Conservation (phyloP, 2,329 filamentous ascomycete genomes). For the Pseudogymnoascus sp. region DNA sequence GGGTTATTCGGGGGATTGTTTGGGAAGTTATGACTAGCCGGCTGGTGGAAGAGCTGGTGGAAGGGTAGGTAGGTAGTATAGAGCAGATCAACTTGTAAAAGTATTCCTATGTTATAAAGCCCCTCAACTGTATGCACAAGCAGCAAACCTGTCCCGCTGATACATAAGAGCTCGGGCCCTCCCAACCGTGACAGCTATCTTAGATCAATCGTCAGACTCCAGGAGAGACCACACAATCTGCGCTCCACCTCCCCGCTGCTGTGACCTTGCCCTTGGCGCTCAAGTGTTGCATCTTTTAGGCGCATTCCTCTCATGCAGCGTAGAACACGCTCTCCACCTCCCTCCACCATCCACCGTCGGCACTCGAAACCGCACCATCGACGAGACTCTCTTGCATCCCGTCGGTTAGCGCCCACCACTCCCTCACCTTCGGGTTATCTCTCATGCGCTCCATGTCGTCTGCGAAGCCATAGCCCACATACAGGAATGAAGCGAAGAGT, state of each 20-base stretch:
- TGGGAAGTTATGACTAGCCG: constrained; percentile 16
- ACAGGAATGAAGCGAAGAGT: constrained; percentile 72
- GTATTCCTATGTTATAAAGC: neutral
- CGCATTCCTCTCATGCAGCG: constrained; percentile 34
- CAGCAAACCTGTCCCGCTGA: neutral
- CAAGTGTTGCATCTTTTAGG: neutral
- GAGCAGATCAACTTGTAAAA: neutral
- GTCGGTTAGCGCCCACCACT: constrained; percentile 81
- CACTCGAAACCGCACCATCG: constrained; percentile 50
- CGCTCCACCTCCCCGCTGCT: neutral
- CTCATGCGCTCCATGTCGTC: constrained; percentile 72
- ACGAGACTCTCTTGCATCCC: constrained; percentile 62
- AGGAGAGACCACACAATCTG: neutral
- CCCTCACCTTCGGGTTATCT: constrained; percentile 62
- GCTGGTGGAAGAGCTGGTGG: neutral
- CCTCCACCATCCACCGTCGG: constrained; percentile 61
- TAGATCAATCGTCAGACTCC: neutral
- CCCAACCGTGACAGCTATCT: neutral
- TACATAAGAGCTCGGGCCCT: neutral
- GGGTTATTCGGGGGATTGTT: constrained; percentile 38
- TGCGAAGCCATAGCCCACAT: constrained; percentile 64
- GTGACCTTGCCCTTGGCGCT: neutral
- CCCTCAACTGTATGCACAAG: neutral
- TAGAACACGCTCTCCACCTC: constrained; percentile 64
- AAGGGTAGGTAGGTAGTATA: neutral